Base-by-base conservation (phyloP, 2,329 filamentous ascomycete species). In the Alternaria sp. region DNA sequence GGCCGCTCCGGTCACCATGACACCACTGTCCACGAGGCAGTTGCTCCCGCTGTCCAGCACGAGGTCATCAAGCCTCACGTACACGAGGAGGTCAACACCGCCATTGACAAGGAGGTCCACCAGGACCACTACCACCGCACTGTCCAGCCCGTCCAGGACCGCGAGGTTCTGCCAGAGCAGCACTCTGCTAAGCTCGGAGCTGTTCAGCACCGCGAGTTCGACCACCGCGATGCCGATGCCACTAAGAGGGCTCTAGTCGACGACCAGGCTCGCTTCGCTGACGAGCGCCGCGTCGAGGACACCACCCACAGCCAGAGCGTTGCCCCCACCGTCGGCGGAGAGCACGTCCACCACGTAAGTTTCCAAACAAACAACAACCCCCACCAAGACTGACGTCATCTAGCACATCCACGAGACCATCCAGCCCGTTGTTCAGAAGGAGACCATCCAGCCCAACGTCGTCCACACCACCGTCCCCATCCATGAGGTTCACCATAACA, bases 71-170 rank as follows among this genome's bases (percentile, higher is more conserved):
- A 83, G 62, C 86, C 86, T 46, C 84, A 86, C n/a, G 78, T 85
- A 44, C 89, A 91, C 59, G 88, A 92, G 73, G 80, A 89, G n/a
- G 70, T 87, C 10, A 84, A 82, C 19, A 89, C 87, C 2, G 90
- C 88, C 7, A 78, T 92, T 25, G 88, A 92, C 74, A 87, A 86
- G 69, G 90, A 92, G 70, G 82, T 91, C 5, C 89, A 92, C 74
- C 90, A 91, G 75, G 88, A 92, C 62, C 90, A 92, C 71, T 88
- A 91, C 76, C 89, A 92, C 77, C 90, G 88, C 50, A 88, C 88
- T 0, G 81, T 92, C 1, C 90, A 92, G 79, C 90, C 90, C 0
- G 80, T 93, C 23, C 61, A 81, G 17, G 82, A 88, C 69, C 79
- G 83, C 66, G 87, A 87, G 72, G 83, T 83, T 10, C 78, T 86